Evolutionary conservation across 2,329 filamentous ascomycete genomes (phyloP).

Genomic region (Aspergillus transmontanensis): DNA sequence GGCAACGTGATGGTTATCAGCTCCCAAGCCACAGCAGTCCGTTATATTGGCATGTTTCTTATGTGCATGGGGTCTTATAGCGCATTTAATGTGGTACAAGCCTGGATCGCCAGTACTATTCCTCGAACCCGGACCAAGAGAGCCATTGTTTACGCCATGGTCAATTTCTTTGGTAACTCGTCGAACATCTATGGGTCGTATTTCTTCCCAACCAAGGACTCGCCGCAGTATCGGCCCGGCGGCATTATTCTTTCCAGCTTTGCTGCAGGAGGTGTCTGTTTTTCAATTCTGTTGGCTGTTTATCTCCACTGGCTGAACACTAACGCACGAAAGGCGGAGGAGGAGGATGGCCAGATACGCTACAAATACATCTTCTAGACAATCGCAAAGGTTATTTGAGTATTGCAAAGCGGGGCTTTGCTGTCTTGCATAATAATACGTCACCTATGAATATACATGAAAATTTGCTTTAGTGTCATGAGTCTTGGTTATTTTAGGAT

Average conservation of each 20-base stretch:
- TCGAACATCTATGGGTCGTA: slow-evolving; percentile 25
- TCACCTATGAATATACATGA: too few species aligned
- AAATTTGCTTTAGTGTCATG: too few species aligned
- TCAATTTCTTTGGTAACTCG: slow-evolving; percentile 24
- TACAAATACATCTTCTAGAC: slow-evolving; percentile 16
- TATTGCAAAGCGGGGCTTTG: too few species aligned
- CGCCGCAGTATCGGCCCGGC: slow-evolving; percentile 20
- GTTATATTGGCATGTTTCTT: slow-evolving; percentile 23
- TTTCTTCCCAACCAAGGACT: slow-evolving; percentile 20
- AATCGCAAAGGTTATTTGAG: too few species aligned
- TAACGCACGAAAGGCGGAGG: slow-evolving; percentile 9
- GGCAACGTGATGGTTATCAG: slow-evolving; percentile 23
- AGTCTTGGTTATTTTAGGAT: too few species aligned
- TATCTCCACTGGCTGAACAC: slow-evolving; percentile 13
- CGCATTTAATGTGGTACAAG: slow-evolving; percentile 24
- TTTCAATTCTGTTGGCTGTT: slow-evolving; percentile 7
- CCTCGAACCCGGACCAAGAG: slow-evolving; percentile 24
- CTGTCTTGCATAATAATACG: too few species aligned
- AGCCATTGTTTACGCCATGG: slow-evolving; percentile 23
- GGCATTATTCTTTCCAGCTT: slow-evolving; percentile 22
- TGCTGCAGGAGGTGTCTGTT: slow-evolving; percentile 18
- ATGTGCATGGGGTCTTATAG: slow-evolving; percentile 25
- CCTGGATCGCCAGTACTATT: slow-evolving; percentile 27
- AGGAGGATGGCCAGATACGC: slow-evolving; percentile 12
- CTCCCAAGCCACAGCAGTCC: slow-evolving; percentile 16